These are phyloP conservation scores for Moesziomyces antarcticus DNA, from an alignment of 1,284 basidiomycete genomes.

Conservation along the genomic window DNA sequence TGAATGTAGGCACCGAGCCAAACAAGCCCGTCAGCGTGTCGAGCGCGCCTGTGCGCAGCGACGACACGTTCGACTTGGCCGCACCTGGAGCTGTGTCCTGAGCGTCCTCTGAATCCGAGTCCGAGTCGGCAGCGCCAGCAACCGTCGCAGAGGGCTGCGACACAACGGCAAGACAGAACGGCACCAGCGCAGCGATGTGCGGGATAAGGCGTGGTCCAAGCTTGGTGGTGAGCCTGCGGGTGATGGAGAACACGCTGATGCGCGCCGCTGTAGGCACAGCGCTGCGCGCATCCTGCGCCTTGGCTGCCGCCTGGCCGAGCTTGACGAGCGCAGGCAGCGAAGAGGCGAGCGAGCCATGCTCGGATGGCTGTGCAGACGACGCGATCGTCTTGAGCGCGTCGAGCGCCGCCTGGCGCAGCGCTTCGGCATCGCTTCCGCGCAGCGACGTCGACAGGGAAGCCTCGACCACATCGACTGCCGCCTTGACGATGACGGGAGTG, in stretches of 20 bases:
- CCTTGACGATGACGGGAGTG: constrained; percentile 43
- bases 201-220: constrained; percentile 64
- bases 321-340: constrained; percentile 46
- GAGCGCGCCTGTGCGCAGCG: constrained; percentile 51
- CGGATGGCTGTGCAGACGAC: constrained; percentile 19
- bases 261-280: constrained; percentile 25
- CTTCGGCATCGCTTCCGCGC: constrained; percentile 23
- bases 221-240: constrained; percentile 44
- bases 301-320: constrained; percentile 36
- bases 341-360: constrained; percentile 42
- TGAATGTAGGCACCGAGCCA: constrained; percentile 60
- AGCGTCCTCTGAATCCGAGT: constrained; percentile 12
- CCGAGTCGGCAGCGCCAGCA: constrained; percentile 1
- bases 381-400: constrained; percentile 48
- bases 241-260: constrained; percentile 50
- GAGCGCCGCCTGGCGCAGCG: constrained; percentile 47
- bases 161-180: constrained; percentile 34
- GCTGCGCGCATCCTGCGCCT: constrained; percentile 15
- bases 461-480: constrained; percentile 33
- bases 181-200: constrained; percentile 55
- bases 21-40: constrained; percentile 56
- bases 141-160: constrained; percentile 4
- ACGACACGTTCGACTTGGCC: constrained; percentile 29
- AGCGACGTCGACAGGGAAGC: constrained; percentile 15
- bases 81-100: constrained; percentile 5